Conservation (phyloP, 192 early-diverging fungal genomes). For the Rhizoclosmatium sp. region DNA sequence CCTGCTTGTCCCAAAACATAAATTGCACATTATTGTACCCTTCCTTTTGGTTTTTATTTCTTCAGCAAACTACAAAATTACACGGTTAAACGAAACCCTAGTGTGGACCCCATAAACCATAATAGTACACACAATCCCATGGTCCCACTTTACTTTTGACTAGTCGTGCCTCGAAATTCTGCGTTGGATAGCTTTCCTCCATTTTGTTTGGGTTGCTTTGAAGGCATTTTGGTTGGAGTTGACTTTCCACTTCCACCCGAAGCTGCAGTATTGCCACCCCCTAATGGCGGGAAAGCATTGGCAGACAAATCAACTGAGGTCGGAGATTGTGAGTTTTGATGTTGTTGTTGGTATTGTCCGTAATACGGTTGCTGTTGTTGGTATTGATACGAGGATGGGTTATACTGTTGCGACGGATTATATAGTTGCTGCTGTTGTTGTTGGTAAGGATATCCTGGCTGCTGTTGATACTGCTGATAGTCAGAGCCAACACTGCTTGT, state of each 20-base stretch:
- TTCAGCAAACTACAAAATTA: too few relatives aligned
- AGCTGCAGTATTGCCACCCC: not conserved
- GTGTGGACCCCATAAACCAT: too few relatives aligned
- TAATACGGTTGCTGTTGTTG: not conserved
- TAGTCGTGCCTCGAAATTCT: not conserved
- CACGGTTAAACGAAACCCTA: too few relatives aligned
- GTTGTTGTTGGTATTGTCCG: not conserved
- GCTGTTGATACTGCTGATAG: conserved; percentile 17
- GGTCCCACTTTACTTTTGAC: not conserved
- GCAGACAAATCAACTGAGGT: not conserved
- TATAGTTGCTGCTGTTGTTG: conserved; percentile 31
- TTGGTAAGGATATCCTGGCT: conserved; percentile 10
- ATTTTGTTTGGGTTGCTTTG: too few relatives aligned
- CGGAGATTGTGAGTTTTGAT: not conserved
- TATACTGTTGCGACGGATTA: not conserved
- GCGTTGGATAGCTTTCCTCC: not conserved
- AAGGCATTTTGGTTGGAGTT: too few relatives aligned
- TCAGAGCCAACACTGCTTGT: not conserved
- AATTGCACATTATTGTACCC: too few relatives aligned
- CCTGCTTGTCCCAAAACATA: too few relatives aligned
- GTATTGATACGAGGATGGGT: not conserved
- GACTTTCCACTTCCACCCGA: too few relatives aligned
- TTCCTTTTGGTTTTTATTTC: too few relatives aligned
- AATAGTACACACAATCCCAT: too few relatives aligned
- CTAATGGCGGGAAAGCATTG: conserved; percentile 2